Percentiles rank a stretch among this genome's conserved stretches.
Evolutionary conservation across 768 basidiomycete species (phyloP).

Genomic region (Naematelia encephala): DNA sequence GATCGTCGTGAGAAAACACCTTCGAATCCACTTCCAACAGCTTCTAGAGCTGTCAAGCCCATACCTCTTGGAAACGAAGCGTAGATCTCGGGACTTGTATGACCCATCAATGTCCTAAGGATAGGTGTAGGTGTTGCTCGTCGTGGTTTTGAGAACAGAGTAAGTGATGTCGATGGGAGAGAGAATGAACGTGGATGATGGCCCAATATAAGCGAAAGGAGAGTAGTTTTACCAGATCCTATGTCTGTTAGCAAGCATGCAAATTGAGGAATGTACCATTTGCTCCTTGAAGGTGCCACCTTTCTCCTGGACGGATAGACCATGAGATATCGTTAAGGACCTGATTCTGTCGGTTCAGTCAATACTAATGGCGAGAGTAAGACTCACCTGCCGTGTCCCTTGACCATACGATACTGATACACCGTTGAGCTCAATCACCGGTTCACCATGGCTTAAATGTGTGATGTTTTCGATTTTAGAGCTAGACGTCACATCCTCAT

Average conservation of each 20-base stretch:
- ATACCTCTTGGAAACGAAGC: conserved; percentile 78
- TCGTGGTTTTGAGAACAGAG: conserved; percentile 65
- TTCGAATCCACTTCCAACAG: conserved; percentile 81
- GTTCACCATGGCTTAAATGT: too few species aligned
- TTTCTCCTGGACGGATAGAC: conserved; percentile 74
- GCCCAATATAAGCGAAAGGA: conserved; percentile 82
- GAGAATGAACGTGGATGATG: conserved; percentile 94
- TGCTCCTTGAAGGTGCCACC: conserved; percentile 84
- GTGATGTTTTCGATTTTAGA: too few species aligned
- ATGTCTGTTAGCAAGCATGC: neutral
- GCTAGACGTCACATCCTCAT: neutral
- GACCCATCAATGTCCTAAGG: conserved; percentile 65
- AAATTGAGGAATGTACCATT: conserved; percentile 61
- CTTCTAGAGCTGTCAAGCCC: conserved; percentile 69
- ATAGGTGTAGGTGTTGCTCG: conserved; percentile 64
- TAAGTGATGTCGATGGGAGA: conserved; percentile 57
- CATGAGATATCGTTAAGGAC: conserved; percentile 75
- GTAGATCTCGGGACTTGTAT: conserved; percentile 83
- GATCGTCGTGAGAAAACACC: conserved; percentile 67
- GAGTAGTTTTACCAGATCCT: conserved; percentile 95
- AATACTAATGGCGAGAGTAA: neutral
- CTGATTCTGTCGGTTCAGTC: conserved; percentile 51
- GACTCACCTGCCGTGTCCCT: conserved; percentile 52
- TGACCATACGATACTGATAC: conserved; percentile 70
- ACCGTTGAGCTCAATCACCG: conserved; percentile 62